Base-by-base conservation (phyloP, 2,329 filamentous ascomycete genomes). In the Apiospora aurea region DNA sequence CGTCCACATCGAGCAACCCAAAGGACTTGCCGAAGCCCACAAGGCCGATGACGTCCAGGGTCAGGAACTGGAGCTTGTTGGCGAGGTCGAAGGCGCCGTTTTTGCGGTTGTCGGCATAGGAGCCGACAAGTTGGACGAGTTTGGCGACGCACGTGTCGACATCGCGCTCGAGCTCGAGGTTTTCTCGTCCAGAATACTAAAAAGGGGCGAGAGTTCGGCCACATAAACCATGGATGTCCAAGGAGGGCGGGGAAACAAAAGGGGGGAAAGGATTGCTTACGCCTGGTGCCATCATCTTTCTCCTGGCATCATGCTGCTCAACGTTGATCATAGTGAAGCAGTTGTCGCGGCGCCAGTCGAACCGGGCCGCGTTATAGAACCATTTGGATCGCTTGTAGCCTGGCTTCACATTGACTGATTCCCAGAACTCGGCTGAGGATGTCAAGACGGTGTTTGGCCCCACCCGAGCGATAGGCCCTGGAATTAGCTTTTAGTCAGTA, bases 31-130 rank as follows among this genome's bases (percentile, higher is more conserved):
- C 86, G 26, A 87, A 83, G 1, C 84, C 84, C 16, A 88, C 73
- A 46, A 82, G 81, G 51, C 83, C 85, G 64, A 89, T 85, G 18
- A 86, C 82, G 72, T 88, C 87, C 1, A 88, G 77, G 0, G 85
- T 69, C 3, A 69, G 38, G 5, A 51, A 69, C 47, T 69, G 68
- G 21, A 69, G 47, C 38, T 69, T 69, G 47, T 41, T 47, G 13
- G 46, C 68, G n/a, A 69, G 38, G n/a, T 69, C 68, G 11, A 69
- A 47, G 4, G 68, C 29, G 10, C 21, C 34, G 18, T 34, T 51
- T 18, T 29, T 34, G 11, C 18, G 26, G 26, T 34, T n/a, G 34
- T 47, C 38, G 29, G 68, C 16, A 18, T 69, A 51, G n/a, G 46
- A 41, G 18, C 34, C 61, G 43, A 79, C 71, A 7, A 77, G 68